These are phyloP conservation scores for Thielaviopsis punctulata DNA, from an alignment of 2,329 filamentous ascomycete genomes.

Conservation along the genomic window DNA sequence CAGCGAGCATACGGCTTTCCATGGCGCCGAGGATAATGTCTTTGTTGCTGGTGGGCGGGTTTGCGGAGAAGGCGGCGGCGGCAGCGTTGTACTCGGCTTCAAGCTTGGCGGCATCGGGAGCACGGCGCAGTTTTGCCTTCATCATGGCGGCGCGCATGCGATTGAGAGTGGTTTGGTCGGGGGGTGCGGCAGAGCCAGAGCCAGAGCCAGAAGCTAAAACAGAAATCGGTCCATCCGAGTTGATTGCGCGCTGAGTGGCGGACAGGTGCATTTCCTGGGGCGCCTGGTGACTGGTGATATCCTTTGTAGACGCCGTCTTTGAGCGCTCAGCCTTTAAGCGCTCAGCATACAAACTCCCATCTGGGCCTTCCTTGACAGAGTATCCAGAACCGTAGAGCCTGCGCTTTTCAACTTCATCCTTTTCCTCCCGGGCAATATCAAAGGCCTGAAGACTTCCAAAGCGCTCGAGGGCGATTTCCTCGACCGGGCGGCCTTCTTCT, in stretches of 20 bases:
- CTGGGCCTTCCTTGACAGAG: slow-evolving; percentile 69
- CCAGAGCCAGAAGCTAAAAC: background rate
- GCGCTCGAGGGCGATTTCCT: slow-evolving; percentile 67
- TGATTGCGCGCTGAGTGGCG: slow-evolving; percentile 11
- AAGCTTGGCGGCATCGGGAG: slow-evolving; percentile 56
- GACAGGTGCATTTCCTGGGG: slow-evolving; percentile 6
- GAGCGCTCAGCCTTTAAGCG: slow-evolving; percentile 36
- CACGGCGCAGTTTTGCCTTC: slow-evolving; percentile 76
- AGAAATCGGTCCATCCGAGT: slow-evolving; percentile 9
- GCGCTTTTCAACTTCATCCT: slow-evolving; percentile 72
- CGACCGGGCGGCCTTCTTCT: slow-evolving; percentile 52
- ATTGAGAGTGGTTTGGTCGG: slow-evolving; percentile 72
- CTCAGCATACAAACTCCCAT: slow-evolving; percentile 70
- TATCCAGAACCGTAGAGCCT: slow-evolving; percentile 74
- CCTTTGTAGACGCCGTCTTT: background rate
- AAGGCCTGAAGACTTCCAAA: slow-evolving; percentile 72
- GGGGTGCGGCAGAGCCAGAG: slow-evolving; percentile 27
- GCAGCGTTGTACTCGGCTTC: slow-evolving; percentile 74
- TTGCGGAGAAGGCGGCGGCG: slow-evolving; percentile 35
- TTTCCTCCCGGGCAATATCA: slow-evolving; percentile 84
- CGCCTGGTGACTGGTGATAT: too few relatives aligned
- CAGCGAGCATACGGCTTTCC: slow-evolving; percentile 78
- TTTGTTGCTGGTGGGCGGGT: slow-evolving; percentile 25
- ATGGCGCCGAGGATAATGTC: slow-evolving; percentile 65
- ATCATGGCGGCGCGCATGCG: slow-evolving; percentile 84